phyloP scores from a whole-genome alignment of 129 eudicot species.

The Helianthus annuus region HanXRQr2.0-SUNRISE NC_035443.2:117511213-117511712 shows the following conservation, averaged over 20 bases:
- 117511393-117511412: constrained; percentile 41
- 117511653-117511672: neutral
- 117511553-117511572: neutral
- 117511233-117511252: constrained; percentile 77
- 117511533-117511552: neutral
- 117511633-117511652: neutral
- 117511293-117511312: neutral
- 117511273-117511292: constrained; percentile 58
- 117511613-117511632: neutral
- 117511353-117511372: neutral
- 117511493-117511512: constrained; percentile 71
- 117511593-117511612: neutral
- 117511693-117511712: neutral
- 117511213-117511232: constrained; percentile 79
- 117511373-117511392: neutral
- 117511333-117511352: neutral
- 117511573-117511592: neutral
- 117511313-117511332: neutral
- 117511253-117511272: constrained; percentile 46
- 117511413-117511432: constrained; percentile 78
- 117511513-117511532: neutral
- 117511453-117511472: constrained; percentile 69
- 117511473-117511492: constrained; percentile 57
- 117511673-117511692: neutral
- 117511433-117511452: constrained; percentile 85